Evolutionary conservation across 108 stramenopile species (phyloP).

Genomic region (Cyclostephanos tholiformis): DNA sequence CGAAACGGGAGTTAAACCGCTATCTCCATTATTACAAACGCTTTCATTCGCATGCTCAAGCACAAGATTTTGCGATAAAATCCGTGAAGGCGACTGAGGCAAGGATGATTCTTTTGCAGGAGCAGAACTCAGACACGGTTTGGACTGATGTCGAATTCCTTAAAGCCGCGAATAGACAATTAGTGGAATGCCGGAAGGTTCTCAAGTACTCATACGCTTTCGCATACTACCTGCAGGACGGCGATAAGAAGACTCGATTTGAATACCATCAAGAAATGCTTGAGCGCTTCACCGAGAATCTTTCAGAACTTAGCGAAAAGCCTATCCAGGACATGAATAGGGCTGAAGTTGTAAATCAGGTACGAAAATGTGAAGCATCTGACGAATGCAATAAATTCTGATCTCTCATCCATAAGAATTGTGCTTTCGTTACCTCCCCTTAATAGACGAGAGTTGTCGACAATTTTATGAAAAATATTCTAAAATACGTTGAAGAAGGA

Average conservation of each 20-base stretch:
- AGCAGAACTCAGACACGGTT: slow-evolving; percentile 67
- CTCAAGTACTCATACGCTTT: slow-evolving; percentile 96
- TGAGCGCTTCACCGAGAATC: slow-evolving; percentile 95
- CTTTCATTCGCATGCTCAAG: slow-evolving; percentile 91
- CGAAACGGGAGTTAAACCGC: slow-evolving; percentile 94
- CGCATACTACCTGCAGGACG: slow-evolving; percentile 87
- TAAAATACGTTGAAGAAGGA: slow-evolving; percentile 88
- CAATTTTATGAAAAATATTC: slow-evolving; percentile 90
- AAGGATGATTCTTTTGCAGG: slow-evolving; percentile 93
- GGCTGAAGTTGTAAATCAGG: slow-evolving; percentile 93
- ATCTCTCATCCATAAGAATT: background rate
- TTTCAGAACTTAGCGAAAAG: slow-evolving; percentile 87
- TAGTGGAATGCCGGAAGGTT: slow-evolving; percentile 96
- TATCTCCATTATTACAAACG: slow-evolving; percentile 99
- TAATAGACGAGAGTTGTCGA: slow-evolving; percentile 89
- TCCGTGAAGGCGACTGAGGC: slow-evolving; percentile 87
- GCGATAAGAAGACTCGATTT: slow-evolving; percentile 85
- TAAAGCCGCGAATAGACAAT: slow-evolving; percentile 93
- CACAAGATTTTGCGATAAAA: slow-evolving; percentile 90
- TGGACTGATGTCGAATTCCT: slow-evolving; percentile 99
- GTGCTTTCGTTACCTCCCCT: background rate
- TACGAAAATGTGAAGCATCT: slow-evolving; percentile 17
- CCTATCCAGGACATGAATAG: slow-evolving; percentile 90
- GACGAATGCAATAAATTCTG: background rate
- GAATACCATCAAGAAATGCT: slow-evolving; percentile 99